These are phyloP conservation scores for Trifolium dubium DNA, from an alignment of 306 rosid species.

Conservation along the genomic window DNA sequence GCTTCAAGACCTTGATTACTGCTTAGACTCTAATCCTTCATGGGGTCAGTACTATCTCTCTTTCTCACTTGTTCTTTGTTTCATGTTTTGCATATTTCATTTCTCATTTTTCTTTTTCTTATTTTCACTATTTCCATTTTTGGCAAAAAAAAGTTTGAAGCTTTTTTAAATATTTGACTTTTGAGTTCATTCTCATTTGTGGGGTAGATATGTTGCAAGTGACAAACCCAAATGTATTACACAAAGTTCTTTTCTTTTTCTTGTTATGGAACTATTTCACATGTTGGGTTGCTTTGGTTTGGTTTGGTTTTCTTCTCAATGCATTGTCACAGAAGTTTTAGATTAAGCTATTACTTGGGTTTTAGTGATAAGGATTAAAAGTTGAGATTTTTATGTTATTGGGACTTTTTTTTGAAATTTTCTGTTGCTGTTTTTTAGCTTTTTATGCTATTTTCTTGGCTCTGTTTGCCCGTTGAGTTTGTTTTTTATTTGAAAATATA, in stretches of 20 bases:
- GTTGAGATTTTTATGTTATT: slow-evolving; percentile 43
- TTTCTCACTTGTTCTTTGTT: too few species aligned
- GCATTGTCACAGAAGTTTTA: slow-evolving; percentile 12
- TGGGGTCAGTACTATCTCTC: slow-evolving; percentile 59
- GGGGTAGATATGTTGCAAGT: slow-evolving; percentile 5
- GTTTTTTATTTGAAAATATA: background rate
- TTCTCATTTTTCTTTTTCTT: slow-evolving; percentile 6
- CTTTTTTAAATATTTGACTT: slow-evolving; percentile 34
- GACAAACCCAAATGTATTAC: too few species aligned
- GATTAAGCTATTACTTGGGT: slow-evolving; percentile 14
- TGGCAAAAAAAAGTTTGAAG: background rate
- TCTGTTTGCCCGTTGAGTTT: slow-evolving; percentile 36
- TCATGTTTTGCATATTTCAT: background rate
- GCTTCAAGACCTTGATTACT: slow-evolving; percentile 94
- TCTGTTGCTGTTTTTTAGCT: slow-evolving; percentile 26
- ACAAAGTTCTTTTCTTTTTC: slow-evolving; percentile 9
- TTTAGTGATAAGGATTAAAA: slow-evolving; percentile 31
- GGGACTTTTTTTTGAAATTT: slow-evolving; percentile 33
- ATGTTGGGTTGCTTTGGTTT: too few species aligned
- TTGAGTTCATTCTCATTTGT: slow-evolving; percentile 9
- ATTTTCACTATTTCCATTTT: slow-evolving; percentile 26
- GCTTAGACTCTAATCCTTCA: slow-evolving; percentile 96
- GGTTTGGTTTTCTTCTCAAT: slow-evolving; percentile 11
- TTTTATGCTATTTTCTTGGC: slow-evolving; percentile 31
- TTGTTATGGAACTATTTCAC: background rate